Evolutionary conservation across 2,329 filamentous ascomycete genomes (phyloP).

Genomic region (Trichoderma afroharzianum): DNA sequence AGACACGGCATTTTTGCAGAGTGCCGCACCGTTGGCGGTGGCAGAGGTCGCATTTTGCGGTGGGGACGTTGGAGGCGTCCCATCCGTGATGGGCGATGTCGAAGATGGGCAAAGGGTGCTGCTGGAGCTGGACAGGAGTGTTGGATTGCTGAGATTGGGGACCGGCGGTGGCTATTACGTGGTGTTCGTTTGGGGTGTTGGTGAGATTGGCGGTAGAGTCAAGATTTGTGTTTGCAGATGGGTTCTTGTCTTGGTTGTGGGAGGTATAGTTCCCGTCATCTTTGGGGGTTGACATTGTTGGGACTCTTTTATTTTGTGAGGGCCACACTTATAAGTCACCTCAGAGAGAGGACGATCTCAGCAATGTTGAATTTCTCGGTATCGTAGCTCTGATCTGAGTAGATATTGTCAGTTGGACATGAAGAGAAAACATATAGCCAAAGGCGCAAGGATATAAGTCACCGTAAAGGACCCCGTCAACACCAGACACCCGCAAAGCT

Average conservation of each 20-base stretch:
- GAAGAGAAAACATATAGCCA: too few relatives aligned
- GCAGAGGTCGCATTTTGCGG: conserved; percentile 29
- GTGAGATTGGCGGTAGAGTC: not conserved
- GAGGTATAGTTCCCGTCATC: not conserved
- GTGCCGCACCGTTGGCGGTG: conserved; percentile 23
- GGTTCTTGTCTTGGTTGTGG: not conserved
- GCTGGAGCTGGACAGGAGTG: not conserved
- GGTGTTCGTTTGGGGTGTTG: not conserved
- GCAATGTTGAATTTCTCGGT: not conserved
- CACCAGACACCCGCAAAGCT: not conserved
- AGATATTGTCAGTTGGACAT: not conserved
- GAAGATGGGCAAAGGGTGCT: not conserved
- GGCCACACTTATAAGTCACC: not conserved
- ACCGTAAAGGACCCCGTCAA: not conserved
- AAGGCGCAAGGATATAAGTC: not conserved
- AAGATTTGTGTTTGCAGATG: not conserved
- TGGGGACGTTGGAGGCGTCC: conserved; percentile 23
- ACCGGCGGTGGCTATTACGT: not conserved
- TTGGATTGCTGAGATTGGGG: not conserved
- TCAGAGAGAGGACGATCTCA: not conserved
- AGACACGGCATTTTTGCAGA: conserved; percentile 25
- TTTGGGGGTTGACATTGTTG: not conserved
- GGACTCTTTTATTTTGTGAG: not conserved
- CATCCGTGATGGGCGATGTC: conserved; percentile 21
- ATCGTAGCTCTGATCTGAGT: not conserved